phyloP scores from a whole-genome alignment of 352 stramenopile species.

The Phytophthora aleatoria region DNA sequence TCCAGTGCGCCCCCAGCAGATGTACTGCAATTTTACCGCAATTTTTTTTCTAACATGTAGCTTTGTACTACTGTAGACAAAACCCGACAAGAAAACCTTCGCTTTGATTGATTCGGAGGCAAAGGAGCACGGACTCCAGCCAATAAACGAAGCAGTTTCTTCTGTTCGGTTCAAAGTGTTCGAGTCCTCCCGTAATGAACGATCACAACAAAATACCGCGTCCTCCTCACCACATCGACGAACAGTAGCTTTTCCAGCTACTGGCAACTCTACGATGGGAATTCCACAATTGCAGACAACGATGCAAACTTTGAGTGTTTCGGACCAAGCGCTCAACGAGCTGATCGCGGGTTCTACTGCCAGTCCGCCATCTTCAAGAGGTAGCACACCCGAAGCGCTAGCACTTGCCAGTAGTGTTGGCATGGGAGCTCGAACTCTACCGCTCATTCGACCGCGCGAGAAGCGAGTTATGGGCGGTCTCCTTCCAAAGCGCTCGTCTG shows the following conservation, averaged over 20 bases:
- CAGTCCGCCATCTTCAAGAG: conserved; percentile 17
- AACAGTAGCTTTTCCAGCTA: conserved; percentile 9
- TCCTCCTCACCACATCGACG: conserved; percentile 22
- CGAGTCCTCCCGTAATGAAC: conserved; percentile 19
- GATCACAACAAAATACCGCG: background rate
- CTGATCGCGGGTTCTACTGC: conserved; percentile 23
- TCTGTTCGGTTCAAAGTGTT: conserved; percentile 53
- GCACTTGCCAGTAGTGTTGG: conserved; percentile 43
- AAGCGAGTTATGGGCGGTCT: conserved; percentile 69
- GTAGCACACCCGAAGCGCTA: conserved; percentile 18
- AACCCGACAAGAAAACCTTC: conserved; percentile 62
- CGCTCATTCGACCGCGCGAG: conserved; percentile 59
- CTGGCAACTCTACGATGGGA: background rate
- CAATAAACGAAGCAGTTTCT: conserved; percentile 61
- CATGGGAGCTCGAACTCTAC: conserved; percentile 44
- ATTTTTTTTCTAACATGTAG: conserved; percentile 6
- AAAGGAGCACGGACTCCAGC: conserved; percentile 46
- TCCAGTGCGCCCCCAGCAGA: conserved; percentile 26
- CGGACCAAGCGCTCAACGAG: conserved; percentile 31
- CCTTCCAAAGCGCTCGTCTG: conserved; percentile 65
- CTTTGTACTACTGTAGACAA: conserved; percentile 34
- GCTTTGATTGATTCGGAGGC: conserved; percentile 59
- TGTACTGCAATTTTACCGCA: background rate
- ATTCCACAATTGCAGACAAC: conserved; percentile 15
- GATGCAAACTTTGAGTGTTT: conserved; percentile 19